phyloP scores from a whole-genome alignment of 345 rosid genomes.

The Cardamine occulta region DNA sequence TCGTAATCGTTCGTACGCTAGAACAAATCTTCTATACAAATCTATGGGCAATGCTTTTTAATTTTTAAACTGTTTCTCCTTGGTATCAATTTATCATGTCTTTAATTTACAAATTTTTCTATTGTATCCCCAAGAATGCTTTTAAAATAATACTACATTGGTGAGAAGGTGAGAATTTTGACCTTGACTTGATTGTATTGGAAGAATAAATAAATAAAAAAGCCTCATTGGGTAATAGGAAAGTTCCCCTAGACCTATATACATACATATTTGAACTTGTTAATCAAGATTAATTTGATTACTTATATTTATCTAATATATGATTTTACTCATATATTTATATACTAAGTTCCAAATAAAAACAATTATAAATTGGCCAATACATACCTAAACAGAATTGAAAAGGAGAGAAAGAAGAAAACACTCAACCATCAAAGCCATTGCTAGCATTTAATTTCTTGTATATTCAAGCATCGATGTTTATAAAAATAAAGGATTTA shows the following conservation, averaged over 20 bases:
- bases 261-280: neutral
- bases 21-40: constrained; percentile 30
- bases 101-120: neutral
- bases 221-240: neutral
- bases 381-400: neutral
- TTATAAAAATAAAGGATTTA: neutral
- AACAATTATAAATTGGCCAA: neutral
- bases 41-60: constrained; percentile 26
- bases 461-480: neutral
- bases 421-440: neutral
- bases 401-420: neutral
- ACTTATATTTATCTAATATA: too few species aligned
- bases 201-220: neutral
- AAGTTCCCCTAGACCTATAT: constrained; percentile 2
- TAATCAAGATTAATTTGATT: constrained; percentile 18
- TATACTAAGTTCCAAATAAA: neutral
- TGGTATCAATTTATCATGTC: neutral
- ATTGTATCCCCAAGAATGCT: neutral
- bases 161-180: constrained; percentile 35
- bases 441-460: neutral
- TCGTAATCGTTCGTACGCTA: constrained; percentile 14
- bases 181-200: constrained; percentile 20
- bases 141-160: neutral
- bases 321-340: too few species aligned
- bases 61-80: neutral